A percentile compares a stretch with the other conserved stretches of the same genome.
Evolutionary conservation across 257 asterid species (phyloP).

Genomic region (Penstemon eatonii): DNA sequence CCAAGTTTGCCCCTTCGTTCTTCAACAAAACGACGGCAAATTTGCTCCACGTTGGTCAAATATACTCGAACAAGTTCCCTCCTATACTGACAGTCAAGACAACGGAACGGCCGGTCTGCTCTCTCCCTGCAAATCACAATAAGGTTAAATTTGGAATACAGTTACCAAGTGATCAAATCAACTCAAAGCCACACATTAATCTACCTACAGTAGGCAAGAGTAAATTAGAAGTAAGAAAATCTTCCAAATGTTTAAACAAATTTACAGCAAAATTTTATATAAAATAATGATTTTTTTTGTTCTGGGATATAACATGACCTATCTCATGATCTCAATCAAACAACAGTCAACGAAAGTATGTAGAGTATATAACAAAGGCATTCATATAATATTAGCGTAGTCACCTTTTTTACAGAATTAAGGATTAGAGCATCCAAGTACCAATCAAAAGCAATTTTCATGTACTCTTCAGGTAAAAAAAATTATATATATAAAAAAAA

Average conservation of each 20-base stretch:
- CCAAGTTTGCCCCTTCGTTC: slow-evolving; percentile 73
- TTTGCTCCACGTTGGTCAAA: slow-evolving; percentile 89
- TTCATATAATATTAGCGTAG: neutral
- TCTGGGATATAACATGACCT: neutral
- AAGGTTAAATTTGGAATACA: slow-evolving; percentile 6
- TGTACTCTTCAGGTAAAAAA: neutral
- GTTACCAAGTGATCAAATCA: slow-evolving; percentile 3
- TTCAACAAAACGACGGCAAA: slow-evolving; percentile 84
- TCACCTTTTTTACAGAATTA: too few species aligned
- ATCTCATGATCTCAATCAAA: neutral
- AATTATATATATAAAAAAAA: neutral
- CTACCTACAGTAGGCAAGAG: slow-evolving; percentile 10
- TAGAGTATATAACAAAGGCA: neutral
- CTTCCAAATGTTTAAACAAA: neutral
- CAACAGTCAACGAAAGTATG: neutral
- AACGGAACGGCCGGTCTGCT: slow-evolving; percentile 88
- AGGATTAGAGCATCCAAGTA: too few species aligned
- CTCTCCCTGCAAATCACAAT: slow-evolving; percentile 69
- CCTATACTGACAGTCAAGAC: slow-evolving; percentile 86
- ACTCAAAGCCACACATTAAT: slow-evolving; percentile 7
- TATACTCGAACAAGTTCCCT: slow-evolving; percentile 94
- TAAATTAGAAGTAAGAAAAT: neutral
- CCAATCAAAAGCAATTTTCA: too few species aligned
- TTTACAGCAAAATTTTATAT: neutral
- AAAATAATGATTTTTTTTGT: neutral